Evolutionary conservation across 345 rosid species (phyloP), one percentile per base, ranked within the genome.

Genomic region (Eucalyptus pumila): DNA sequence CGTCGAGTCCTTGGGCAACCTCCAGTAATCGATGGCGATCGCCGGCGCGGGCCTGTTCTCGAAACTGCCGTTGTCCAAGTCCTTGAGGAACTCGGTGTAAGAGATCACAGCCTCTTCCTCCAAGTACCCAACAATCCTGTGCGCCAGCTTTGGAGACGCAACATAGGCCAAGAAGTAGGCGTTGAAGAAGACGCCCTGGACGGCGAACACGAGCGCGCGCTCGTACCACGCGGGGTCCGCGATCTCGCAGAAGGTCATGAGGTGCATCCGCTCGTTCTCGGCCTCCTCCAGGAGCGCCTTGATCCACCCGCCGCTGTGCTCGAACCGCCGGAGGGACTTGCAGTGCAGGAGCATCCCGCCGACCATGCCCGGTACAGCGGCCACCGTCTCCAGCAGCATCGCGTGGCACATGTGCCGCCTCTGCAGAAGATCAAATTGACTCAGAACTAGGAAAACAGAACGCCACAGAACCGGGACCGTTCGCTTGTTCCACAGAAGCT

Each of bases 341-440:
- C 91, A 92, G 86, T 94, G 96, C 88, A 94, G 87, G 23, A 94
- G 94, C 97, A 95, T 94, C 27, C 96, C 96, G 69, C 97, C 96
- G 6, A 94, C 96, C 97, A 95, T 95, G 23, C 97, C 96, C 0
- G 96, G 95, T 1, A 95, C 97, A 1, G 94, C 97, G 0, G 94
- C 97, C 40, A 95, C 97, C 0, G 96, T 95, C 91, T 95, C 94
- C 26, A 95, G 92, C 89, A 94, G 92, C 95, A 95, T 92, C 23
- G 97, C 96, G 85, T 95, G 97, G 87, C 96, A 94, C 95, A 93
- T 95, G 85, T 94, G 97, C 65, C 94, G 93, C 86, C 93, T 95
- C 95, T 95, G 89, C 45, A 89, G 52, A 6, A 81, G 58, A 50
- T 76, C 11, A 42, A 1, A 9, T 15, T 19, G 49, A 48, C 37